These are phyloP conservation scores for Sugiyamaella boreocaroliniensis DNA, from an alignment of 805 yeast species.

Conservation along the genomic window DNA sequence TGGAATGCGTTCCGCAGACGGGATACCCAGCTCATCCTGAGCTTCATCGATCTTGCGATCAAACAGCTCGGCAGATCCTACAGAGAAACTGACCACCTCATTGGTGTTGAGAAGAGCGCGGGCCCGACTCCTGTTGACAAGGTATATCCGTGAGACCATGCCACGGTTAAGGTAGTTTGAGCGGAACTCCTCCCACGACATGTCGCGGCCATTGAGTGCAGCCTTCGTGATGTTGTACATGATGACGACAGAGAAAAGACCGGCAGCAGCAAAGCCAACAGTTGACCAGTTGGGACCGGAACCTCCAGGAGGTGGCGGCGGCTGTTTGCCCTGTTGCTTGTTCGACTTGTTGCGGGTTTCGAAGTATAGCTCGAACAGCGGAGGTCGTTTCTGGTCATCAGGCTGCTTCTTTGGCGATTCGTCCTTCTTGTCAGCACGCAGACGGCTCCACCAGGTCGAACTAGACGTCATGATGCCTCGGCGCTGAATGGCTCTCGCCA, in stretches of 20 bases:
- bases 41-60: constrained; percentile 72
- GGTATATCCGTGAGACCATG: constrained; percentile 62
- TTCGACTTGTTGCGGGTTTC: constrained; percentile 1
- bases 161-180: constrained; percentile 68
- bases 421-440: not conserved
- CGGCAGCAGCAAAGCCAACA: not conserved
- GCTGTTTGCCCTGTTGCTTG: not conserved
- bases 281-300: not conserved
- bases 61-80: constrained; percentile 85
- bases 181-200: constrained; percentile 90
- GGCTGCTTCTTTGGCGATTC: not conserved
- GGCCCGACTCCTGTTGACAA: constrained; percentile 71
- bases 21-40: constrained; percentile 61
- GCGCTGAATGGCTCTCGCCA: not conserved
- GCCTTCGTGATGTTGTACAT: not conserved
- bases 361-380: constrained; percentile 1
- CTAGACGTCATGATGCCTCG: not conserved
- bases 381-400: not conserved
- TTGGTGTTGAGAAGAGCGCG: constrained; percentile 48
- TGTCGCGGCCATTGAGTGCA: constrained; percentile 34
- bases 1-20: constrained; percentile 64
- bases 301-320: not conserved
- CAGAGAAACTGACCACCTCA: constrained; percentile 53
- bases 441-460: not conserved
- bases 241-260: not conserved